Conservation (phyloP, 2,329 filamentous ascomycete species). For the Phyllosticta capitalensis region DNA sequence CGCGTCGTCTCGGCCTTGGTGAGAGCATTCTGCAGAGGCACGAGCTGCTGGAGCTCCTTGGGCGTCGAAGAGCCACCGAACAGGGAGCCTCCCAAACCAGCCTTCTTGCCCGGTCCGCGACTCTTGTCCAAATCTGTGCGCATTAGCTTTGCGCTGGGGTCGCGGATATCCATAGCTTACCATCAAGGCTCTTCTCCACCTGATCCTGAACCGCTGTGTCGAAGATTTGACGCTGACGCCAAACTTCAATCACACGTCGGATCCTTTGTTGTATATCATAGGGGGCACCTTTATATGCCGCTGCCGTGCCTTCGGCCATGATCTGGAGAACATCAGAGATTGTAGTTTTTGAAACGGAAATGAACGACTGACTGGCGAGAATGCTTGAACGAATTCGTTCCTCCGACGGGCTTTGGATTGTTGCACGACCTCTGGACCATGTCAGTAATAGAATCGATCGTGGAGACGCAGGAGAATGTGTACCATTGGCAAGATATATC, state of each 20-base stretch:
- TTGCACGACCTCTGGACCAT: constrained; percentile 71
- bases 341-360: neutral
- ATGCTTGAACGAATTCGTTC: constrained; percentile 84
- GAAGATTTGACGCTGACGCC: constrained; percentile 81
- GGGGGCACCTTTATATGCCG: constrained; percentile 84
- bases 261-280: constrained; percentile 82
- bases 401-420: constrained; percentile 90
- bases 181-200: constrained; percentile 70
- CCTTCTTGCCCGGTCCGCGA: constrained; percentile 41
- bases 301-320: constrained; percentile 78
- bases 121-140: constrained; percentile 46
- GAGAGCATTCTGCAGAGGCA: constrained; percentile 62
- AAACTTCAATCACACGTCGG: constrained; percentile 84
- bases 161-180: constrained; percentile 37
- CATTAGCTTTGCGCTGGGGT: constrained; percentile 9
- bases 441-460: neutral
- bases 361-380: constrained; percentile 57
- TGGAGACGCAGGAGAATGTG: constrained; percentile 26
- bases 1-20: constrained; percentile 62
- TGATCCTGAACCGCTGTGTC: constrained; percentile 68
- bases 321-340: constrained; percentile 36
- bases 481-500: constrained; percentile 92
- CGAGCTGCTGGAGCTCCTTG: constrained; percentile 65
- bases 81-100: constrained; percentile 57
- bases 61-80: constrained; percentile 58